Evolutionary conservation across 345 rosid genomes (phyloP).

Genomic region (Erucastrum elatum): DNA sequence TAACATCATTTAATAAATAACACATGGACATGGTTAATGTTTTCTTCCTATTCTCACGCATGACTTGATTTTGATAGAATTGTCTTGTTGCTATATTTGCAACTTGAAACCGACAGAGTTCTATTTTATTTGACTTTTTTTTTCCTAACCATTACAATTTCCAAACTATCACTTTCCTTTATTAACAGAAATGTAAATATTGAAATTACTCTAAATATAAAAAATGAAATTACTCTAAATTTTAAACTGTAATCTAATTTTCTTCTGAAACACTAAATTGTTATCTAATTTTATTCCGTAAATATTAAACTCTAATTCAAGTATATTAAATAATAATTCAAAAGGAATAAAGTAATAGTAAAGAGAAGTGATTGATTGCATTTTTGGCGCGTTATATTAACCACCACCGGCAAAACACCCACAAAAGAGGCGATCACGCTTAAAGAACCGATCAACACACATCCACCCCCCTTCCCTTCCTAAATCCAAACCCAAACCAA

Average conservation of each 20-base stretch:
- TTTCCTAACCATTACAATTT: not conserved
- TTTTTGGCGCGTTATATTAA: constrained; percentile 73
- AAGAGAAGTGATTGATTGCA: constrained; percentile 36
- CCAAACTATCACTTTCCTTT: not conserved
- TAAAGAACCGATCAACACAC: constrained; percentile 41
- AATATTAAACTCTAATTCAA: no score
- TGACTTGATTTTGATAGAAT: constrained; percentile 10
- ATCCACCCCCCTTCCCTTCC: constrained; percentile 9
- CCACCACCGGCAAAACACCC: constrained; percentile 41
- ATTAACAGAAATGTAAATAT: not conserved
- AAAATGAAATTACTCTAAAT: no score
- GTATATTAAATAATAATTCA: not conserved
- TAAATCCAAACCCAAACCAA: not conserved
- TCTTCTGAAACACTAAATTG: no score
- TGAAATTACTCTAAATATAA: not conserved
- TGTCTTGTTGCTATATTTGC: constrained; percentile 26
- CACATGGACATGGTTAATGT: constrained; percentile 3
- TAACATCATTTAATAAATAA: constrained; percentile 27
- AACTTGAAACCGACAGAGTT: constrained; percentile 34
- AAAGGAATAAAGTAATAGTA: not conserved
- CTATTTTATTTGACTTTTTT: constrained; percentile 14
- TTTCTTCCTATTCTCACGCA: not conserved
- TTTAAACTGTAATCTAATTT: no score
- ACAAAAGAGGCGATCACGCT: constrained; percentile 11
- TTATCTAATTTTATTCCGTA: no score